Conservation (phyloP, 306 rosid genomes). For the Prunus salicina region DNA sequence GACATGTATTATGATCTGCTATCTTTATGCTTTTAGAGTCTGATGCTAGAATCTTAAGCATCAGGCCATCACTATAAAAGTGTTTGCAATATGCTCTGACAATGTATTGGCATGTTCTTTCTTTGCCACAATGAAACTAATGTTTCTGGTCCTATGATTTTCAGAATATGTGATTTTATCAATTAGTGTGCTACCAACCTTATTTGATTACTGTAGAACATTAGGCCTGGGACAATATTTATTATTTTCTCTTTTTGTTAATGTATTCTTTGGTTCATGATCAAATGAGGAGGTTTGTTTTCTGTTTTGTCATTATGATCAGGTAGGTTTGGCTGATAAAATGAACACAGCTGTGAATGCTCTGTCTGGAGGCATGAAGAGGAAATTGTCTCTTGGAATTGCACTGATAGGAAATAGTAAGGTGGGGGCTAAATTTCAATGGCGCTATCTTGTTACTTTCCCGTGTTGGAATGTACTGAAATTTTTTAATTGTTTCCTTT, state of each 20-base stretch:
- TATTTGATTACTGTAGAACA: not conserved
- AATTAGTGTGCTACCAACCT: not conserved
- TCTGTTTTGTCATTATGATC: constrained; percentile 29
- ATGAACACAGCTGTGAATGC: constrained; percentile 62
- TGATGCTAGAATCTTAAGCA: not conserved
- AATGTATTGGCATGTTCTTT: not conserved
- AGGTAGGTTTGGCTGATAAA: constrained; percentile 98
- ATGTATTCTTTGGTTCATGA: not conserved
- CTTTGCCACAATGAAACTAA: not conserved
- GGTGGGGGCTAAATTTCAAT: constrained; percentile 43
- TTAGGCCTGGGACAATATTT: not conserved
- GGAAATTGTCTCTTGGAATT: constrained; percentile 96
- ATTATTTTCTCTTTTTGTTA: not conserved
- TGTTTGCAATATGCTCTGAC: not conserved
- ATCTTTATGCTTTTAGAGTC: not conserved
- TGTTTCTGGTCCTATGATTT: not conserved
- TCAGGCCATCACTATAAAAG: not conserved
- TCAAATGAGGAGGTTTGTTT: constrained; percentile 11
- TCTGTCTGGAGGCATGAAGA: constrained; percentile 98
- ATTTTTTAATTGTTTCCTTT: constrained; percentile 15
- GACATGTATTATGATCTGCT: not conserved
- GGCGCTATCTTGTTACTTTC: constrained; percentile 14
- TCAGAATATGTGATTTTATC: not conserved
- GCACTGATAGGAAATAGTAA: constrained; percentile 91
- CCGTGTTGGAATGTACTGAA: constrained; percentile 12